A percentile compares a stretch with the other conserved stretches of the same genome.
Conservation (phyloP, 177 flowering plant genomes). For the Vitis hybrid region DNA sequence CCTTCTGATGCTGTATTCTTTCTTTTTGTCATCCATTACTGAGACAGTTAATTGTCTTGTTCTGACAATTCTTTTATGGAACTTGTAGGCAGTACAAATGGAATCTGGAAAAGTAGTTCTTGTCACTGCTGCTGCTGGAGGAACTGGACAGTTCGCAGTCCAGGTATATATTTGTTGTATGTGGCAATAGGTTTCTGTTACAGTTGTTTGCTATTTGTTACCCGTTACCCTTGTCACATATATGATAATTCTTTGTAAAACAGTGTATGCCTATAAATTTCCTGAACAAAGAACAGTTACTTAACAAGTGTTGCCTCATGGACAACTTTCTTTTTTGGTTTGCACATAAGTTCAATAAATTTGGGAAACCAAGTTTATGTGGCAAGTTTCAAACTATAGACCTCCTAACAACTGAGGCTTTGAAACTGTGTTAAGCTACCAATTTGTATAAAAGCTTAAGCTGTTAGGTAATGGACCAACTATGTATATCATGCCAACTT, state of each 20-base stretch:
- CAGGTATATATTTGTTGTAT: slow-evolving; percentile 50
- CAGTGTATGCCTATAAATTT: not conserved
- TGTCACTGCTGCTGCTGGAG: slow-evolving; percentile 99
- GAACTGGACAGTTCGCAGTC: slow-evolving; percentile 99
- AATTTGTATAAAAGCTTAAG: no score
- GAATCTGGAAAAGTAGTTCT: slow-evolving; percentile 82
- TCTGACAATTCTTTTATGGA: slow-evolving; percentile 16
- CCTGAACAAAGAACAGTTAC: no score
- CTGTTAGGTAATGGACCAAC: no score
- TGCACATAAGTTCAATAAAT: no score
- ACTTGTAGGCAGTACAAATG: slow-evolving; percentile 79
- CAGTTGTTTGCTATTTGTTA: not conserved
- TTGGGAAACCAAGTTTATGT: no score
- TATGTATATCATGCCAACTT: no score
- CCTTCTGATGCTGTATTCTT: not conserved
- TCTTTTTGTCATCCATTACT: not conserved
- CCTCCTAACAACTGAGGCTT: no score
- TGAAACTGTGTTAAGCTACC: no score
- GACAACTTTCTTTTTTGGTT: not conserved
- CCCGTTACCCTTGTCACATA: not conserved
- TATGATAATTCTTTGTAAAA: not conserved
- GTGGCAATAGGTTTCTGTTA: not conserved
- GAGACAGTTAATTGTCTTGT: not conserved
- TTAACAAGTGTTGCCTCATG: not conserved
- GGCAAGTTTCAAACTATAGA: no score